Evolutionary conservation across 179 eudicot species (phyloP), one percentile per base, ranked within the genome.

Genomic region (Beta corolliflora): DNA sequence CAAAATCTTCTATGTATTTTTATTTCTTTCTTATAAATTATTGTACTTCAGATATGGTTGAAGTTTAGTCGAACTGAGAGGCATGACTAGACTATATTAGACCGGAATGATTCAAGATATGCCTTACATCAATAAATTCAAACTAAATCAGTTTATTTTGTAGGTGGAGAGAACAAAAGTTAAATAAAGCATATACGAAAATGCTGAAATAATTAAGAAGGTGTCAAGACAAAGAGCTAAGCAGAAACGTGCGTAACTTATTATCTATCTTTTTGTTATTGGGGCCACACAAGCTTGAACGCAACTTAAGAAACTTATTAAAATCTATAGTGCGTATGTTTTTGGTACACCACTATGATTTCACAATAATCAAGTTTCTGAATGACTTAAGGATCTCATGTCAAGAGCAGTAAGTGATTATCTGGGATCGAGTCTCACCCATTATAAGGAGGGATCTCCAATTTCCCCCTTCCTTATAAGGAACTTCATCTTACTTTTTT

Each of bases 291-390:
- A 50, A 73, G 65, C 65, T 80, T 73, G 64, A 73, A 80, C 72
- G 54, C 63, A 74, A 80, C 78, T 58, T 80, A 80, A 72, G 59
- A 73, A 73, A 3, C 76, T 73, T 73, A 73, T 73, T 45, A 36
- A 80, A n/a, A 73, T 21, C n/a, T 64, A 59, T 54, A 76, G 64
- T 73, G 18, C 18, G 4, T 15, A 71, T 71, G 70, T 46, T 63
- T 80, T 80, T 73, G 83, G 78, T 41, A 54, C 73, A 73, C 54
- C 83, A 80, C 73, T 63, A 36, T 63, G 12, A 59, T 36, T 72
- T 48, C 46, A 2, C 61, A 73, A 65, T 60, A 64, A 77, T 60
- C 4, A 63, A 53, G 3, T 52, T 53, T 52, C 52, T 79, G 19
- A 71, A 65, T 36, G 48, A 66, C 48, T 36, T 41, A 60, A 1